Evolutionary conservation across 108 stramenopile species (phyloP), one percentile per base, ranked within the genome.

Genomic region (Nannochloropsis gaditana): DNA sequence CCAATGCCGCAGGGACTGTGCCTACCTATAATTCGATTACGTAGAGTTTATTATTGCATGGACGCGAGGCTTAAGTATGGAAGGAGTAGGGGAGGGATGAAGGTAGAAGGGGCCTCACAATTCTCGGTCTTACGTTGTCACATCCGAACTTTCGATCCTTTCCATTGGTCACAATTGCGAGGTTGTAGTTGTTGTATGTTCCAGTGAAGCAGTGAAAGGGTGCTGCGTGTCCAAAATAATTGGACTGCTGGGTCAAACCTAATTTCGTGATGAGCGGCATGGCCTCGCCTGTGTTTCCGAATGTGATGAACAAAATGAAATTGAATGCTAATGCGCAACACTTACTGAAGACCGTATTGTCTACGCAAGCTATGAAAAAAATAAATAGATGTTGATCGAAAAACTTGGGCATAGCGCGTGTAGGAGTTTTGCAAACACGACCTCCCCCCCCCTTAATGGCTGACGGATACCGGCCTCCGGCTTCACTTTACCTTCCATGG

Each of bases 81-180:
- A 31, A 73, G 15, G 8, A 73, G 6, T n/a, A 73, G 3, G n/a
- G 3, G 59, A 73, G 59, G n/a, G 59, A n/a, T 8, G n/a, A 73
- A 73, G n/a, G n/a, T 31, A n/a, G 59, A n/a, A 73, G 59, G 59
- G 8, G 8, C 59, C 6, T 73, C 8, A 50, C 10, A 11, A 10
- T 15, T 15, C 1, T 50, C 47, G 11, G n/a, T 73, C 59, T 73
- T 73, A 73, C 59, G 3, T 73, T 73, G 91, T 97, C 96, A 4
- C 96, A 95, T 15, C 93, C 93, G 10, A 94, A 96, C 41, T 90
- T 92, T 43, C 45, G 21, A 85, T 95, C 95, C 83, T 95, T 96
- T 41, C 98, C 98, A 83, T 94, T 93, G 83, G 95, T 95, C 41
- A 97, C 88, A 50, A 99, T 95, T 15, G 95, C 94, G 31, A 99